These are phyloP conservation scores for Botryotinia convoluta DNA, from an alignment of 2,329 filamentous ascomycete genomes.

Conservation along the genomic window DNA sequence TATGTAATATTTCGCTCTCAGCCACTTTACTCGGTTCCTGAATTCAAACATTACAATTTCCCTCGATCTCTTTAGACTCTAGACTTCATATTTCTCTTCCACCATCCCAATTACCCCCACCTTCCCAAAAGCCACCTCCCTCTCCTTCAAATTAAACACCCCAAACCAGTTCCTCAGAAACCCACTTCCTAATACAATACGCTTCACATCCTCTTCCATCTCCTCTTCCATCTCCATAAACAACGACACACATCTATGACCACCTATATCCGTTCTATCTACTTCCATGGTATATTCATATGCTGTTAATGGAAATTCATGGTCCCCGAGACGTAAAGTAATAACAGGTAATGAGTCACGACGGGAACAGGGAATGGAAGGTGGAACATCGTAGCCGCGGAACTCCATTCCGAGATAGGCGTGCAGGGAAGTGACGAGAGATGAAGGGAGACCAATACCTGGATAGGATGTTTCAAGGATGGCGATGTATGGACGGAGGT, in stretches of 20 bases:
- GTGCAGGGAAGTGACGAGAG: constrained; percentile 8
- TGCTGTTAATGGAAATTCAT: constrained; percentile 3
- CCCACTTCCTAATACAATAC: constrained; percentile 22
- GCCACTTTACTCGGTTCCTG: background rate
- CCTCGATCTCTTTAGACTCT: background rate
- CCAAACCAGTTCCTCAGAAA: constrained; percentile 23
- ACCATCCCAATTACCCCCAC: background rate
- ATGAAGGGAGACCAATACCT: constrained; percentile 1
- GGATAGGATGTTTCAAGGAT: constrained; percentile 9
- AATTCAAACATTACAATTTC: background rate
- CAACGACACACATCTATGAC: constrained; percentile 21
- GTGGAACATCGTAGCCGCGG: background rate
- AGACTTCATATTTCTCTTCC: background rate
- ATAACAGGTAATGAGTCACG: background rate
- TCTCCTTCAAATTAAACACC: constrained; percentile 22
- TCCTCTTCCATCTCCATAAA: constrained; percentile 18
- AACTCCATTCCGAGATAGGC: background rate
- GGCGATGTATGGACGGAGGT: background rate
- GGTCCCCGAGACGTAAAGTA: background rate
- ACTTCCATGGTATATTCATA: constrained; percentile 23
- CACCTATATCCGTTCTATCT: constrained; percentile 13
- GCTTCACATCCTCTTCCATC: background rate
- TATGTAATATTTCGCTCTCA: background rate
- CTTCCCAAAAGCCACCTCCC: constrained; percentile 20
- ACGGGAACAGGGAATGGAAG: constrained; percentile 1